phyloP scores from a whole-genome alignment of 257 asterid genomes.

The Rhazya stricta region DNA sequence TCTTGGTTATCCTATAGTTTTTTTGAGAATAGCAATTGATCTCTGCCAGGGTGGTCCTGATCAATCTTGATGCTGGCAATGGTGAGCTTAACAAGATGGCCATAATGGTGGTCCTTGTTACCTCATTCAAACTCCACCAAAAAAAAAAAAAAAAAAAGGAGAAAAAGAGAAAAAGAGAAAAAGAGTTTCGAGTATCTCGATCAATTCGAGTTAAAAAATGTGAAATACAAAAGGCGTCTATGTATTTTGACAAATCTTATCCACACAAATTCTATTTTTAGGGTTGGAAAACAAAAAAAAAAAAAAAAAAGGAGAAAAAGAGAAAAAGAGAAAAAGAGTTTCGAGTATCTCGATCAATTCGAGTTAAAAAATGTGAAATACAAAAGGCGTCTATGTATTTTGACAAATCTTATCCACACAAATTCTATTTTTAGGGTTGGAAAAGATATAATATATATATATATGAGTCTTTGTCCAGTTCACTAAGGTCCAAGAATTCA shows the following conservation, averaged over 20 bases:
- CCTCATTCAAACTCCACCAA: background rate
- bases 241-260: too few species aligned
- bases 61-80: too few species aligned
- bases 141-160: background rate
- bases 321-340: background rate
- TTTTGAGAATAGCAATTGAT: background rate
- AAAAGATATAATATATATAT: background rate
- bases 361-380: too few species aligned
- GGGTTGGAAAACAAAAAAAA: background rate
- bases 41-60: too few species aligned
- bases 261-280: background rate
- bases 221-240: too few species aligned
- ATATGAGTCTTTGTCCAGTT: background rate
- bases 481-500: background rate
- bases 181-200: too few species aligned
- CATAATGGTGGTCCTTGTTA: background rate
- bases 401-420: too few species aligned
- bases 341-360: too few species aligned
- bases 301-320: background rate
- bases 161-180: background rate
- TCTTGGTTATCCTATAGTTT: too few species aligned
- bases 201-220: too few species aligned
- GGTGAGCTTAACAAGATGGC: background rate
- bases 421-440: background rate
- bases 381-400: too few species aligned